Evolutionary conservation across 192 early-diverging fungal species (phyloP).

Genomic region (Umbelopsis sp.): DNA sequence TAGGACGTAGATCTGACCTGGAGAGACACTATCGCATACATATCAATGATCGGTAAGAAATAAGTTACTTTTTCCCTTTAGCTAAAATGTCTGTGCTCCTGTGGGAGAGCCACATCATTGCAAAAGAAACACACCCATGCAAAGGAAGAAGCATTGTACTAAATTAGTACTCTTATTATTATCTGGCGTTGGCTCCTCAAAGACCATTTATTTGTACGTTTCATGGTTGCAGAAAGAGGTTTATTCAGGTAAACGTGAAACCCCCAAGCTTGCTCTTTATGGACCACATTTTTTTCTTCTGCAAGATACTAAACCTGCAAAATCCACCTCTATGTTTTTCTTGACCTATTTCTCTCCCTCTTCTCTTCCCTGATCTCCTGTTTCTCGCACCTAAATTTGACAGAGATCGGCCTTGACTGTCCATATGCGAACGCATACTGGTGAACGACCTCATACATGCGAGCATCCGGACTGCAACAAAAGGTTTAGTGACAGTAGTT

Average conservation of each 20-base stretch:
- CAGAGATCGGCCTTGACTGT: conserved; percentile 78
- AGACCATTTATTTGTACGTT: conserved; percentile 67
- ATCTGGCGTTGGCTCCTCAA: not conserved
- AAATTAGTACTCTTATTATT: not conserved
- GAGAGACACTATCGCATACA: conserved; percentile 76
- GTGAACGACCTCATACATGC: conserved; percentile 69
- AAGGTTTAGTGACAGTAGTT: conserved; percentile 76
- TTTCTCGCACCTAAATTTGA: not conserved
- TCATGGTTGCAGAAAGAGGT: conserved; percentile 70
- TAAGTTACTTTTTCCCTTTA: not conserved
- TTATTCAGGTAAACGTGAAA: conserved; percentile 56
- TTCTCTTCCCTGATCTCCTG: not conserved
- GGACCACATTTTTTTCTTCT: no score
- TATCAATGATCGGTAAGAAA: conserved; percentile 63
- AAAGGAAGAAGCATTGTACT: no score
- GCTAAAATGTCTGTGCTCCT: conserved; percentile 15
- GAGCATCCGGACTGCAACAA: conserved; percentile 69
- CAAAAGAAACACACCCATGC: no score
- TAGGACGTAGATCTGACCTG: conserved; percentile 58
- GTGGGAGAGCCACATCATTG: not conserved
- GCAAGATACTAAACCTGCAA: not conserved
- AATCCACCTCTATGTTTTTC: not conserved
- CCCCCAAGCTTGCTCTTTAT: no score
- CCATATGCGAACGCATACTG: conserved; percentile 75
- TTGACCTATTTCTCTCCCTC: not conserved